phyloP scores from a whole-genome alignment of 2,329 filamentous ascomycete species.

The Dactylella cylindrospora region DNA sequence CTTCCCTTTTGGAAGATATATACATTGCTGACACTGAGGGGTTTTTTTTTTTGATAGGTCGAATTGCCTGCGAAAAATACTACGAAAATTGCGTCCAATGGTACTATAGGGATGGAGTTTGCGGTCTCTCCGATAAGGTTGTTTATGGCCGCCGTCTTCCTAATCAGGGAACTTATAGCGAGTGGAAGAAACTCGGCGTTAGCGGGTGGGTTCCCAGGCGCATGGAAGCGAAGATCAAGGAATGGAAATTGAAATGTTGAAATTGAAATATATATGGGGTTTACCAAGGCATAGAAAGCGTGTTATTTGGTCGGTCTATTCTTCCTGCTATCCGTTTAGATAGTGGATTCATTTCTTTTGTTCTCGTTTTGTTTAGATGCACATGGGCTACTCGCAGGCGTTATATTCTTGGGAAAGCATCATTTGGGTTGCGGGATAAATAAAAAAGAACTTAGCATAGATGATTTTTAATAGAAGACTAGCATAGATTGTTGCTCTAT shows the following conservation, averaged over 20 bases:
- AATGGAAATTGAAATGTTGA: constrained; percentile 35
- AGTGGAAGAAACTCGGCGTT: constrained; percentile 37
- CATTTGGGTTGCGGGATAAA: too few relatives aligned
- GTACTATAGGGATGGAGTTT: constrained; percentile 37
- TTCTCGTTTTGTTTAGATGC: too few relatives aligned
- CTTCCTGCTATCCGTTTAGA: too few relatives aligned
- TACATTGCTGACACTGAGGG: constrained; percentile 15
- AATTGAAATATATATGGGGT: too few relatives aligned
- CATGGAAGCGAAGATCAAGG: constrained; percentile 17
- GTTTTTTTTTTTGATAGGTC: constrained; percentile 10
- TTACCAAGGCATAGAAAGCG: too few relatives aligned
- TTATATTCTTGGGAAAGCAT: too few relatives aligned
- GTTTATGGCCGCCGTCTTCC: constrained; percentile 41
- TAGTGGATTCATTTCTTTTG: too few relatives aligned
- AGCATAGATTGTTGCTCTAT: too few relatives aligned
- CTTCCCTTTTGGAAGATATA: neutral
- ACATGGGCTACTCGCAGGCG: too few relatives aligned
- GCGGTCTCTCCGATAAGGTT: constrained; percentile 29
- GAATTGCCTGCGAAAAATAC: constrained; percentile 35
- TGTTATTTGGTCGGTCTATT: too few relatives aligned
- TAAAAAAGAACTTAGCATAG: too few relatives aligned
- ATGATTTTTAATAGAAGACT: too few relatives aligned
- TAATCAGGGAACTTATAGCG: constrained; percentile 32
- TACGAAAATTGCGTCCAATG: constrained; percentile 28
- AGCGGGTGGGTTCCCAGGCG: constrained; percentile 35